phyloP scores from a whole-genome alignment of 148 eudicot species.

The Hydrangea macrophylla region DNA sequence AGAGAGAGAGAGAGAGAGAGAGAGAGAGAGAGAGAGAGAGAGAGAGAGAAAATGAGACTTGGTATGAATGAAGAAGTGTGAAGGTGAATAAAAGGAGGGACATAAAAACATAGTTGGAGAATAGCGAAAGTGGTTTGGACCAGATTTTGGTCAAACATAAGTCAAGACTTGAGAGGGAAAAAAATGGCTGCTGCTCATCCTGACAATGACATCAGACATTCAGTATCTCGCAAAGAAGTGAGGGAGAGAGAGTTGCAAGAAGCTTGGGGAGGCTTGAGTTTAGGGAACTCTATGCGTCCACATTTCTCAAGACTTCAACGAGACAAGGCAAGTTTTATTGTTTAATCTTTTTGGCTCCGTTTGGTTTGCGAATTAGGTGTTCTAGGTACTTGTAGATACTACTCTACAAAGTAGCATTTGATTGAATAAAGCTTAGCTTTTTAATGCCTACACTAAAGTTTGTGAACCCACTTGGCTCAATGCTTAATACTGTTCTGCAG shows the following conservation, averaged over 20 bases:
- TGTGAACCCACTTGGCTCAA: too few species aligned
- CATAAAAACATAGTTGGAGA: conserved; percentile 15
- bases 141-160: conserved; percentile 64
- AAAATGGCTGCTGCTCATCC: conserved; percentile 25
- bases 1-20: too few species aligned
- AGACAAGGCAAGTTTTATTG: conserved; percentile 56
- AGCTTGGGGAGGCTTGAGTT: conserved; percentile 83
- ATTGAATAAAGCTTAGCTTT: too few species aligned
- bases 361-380: too few species aligned
- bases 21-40: too few species aligned
- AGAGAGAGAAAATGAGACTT: conserved; percentile 49
- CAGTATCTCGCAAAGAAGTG: conserved; percentile 55
- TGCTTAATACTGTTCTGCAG: too few species aligned
- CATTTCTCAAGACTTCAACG: conserved; percentile 68
- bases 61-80: conserved; percentile 25
- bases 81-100: conserved; percentile 43
- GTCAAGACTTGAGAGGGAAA: conserved; percentile 58
- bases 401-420: too few species aligned
- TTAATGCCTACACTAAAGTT: too few species aligned
- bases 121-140: conserved; percentile 63
- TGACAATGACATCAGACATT: conserved; percentile 27
- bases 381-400: too few species aligned
- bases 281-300: conserved; percentile 67
- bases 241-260: conserved; percentile 77
- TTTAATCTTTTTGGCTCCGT: not conserved